phyloP scores from a whole-genome alignment of 805 yeast genomes.

The Diddensiella caesifluorescens region DNA sequence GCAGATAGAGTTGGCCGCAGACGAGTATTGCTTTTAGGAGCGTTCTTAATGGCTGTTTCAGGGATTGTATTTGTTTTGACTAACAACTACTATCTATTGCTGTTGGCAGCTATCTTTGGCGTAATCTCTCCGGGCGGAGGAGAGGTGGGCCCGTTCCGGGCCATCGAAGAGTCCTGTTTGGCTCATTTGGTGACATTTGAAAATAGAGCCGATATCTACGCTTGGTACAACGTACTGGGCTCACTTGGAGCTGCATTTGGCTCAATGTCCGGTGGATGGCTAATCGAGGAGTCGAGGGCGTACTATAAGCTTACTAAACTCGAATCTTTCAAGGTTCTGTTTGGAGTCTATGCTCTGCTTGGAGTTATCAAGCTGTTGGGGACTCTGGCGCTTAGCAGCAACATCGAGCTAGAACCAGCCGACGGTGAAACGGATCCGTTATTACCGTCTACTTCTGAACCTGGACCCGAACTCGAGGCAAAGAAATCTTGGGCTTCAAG shows the following conservation, averaged over 20 bases:
- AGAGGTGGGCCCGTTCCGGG: slow-evolving; percentile 55
- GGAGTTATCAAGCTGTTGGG: slow-evolving; percentile 44
- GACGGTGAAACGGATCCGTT: slow-evolving; percentile 14
- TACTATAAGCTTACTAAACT: slow-evolving; percentile 11
- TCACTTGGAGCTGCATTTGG: slow-evolving; percentile 45
- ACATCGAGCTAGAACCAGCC: slow-evolving; percentile 22
- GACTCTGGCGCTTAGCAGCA: slow-evolving; percentile 40
- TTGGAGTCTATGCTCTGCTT: slow-evolving; percentile 47
- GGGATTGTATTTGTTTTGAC: slow-evolving; percentile 38
- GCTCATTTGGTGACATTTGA: slow-evolving; percentile 42
- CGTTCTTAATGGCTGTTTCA: slow-evolving; percentile 40
- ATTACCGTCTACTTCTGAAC: slow-evolving; percentile 1
- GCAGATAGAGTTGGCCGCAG: slow-evolving; percentile 48
- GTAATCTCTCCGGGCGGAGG: slow-evolving; percentile 55
- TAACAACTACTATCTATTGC: slow-evolving; percentile 34
- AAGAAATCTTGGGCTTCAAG: not conserved
- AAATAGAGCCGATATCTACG: slow-evolving; percentile 48
- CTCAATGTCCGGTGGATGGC: slow-evolving; percentile 37
- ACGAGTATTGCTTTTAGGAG: slow-evolving; percentile 37
- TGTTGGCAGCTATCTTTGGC: slow-evolving; percentile 41
- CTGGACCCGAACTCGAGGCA: too few relatives aligned
- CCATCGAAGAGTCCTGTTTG: slow-evolving; percentile 49
- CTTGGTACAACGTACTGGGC: slow-evolving; percentile 53
- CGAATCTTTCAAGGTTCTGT: slow-evolving; percentile 48
- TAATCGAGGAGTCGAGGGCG: slow-evolving; percentile 25